Evolutionary conservation across 202 grass and related monocot genomes (phyloP).

Genomic region (Sporobolus alterniflorus): DNA sequence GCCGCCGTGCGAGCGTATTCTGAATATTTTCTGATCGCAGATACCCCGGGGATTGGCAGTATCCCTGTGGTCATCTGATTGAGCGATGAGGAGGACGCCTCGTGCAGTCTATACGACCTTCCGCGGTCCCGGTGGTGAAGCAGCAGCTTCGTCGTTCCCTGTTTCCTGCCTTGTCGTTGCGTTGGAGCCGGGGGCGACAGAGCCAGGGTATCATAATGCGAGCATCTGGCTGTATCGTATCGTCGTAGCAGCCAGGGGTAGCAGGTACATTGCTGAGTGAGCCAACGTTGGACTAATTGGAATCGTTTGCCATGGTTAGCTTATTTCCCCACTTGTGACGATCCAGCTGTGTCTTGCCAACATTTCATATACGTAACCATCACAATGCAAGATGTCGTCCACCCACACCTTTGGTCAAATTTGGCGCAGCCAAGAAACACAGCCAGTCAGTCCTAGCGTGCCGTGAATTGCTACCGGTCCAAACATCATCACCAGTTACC

Average conservation of each 20-base stretch:
- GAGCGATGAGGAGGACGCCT: background rate
- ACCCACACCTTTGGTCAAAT: background rate
- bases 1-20: background rate
- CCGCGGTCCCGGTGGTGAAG: background rate
- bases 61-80: background rate
- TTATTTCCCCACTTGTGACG: background rate
- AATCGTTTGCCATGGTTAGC: background rate
- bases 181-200: background rate
- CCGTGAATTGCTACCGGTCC: background rate
- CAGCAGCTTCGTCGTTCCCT: background rate
- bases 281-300: background rate
- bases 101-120: slow-evolving; percentile 19
- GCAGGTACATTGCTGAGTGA: background rate
- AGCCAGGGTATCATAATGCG: background rate
- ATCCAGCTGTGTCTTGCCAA: background rate
- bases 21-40: slow-evolving; percentile 9
- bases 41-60: background rate
- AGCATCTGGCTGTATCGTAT: background rate
- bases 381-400: background rate
- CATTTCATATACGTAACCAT: no score
- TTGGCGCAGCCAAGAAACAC: background rate
- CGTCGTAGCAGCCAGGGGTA: background rate
- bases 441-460: background rate
- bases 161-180: slow-evolving; percentile 22
- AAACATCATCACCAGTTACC: background rate